Evolutionary conservation across 176 grass and related monocot genomes (phyloP), one percentile per base, ranked within the genome.

Genomic region (Oryza brachyantha): DNA sequence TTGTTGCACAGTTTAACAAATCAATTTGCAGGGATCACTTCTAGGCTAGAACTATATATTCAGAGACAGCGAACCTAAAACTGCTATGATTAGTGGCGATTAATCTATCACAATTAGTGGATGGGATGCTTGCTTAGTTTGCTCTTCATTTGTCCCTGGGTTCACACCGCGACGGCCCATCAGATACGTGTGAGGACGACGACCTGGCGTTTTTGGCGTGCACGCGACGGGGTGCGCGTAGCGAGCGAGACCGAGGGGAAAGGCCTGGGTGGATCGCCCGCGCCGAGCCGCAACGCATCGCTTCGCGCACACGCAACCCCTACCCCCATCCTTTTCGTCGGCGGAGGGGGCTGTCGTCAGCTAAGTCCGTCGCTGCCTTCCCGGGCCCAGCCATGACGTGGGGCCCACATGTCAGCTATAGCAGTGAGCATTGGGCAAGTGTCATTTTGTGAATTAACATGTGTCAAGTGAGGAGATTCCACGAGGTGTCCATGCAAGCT

Each of bases 241-340:
- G 79, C 72, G 17, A 32, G 37, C n/a, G 52, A 24, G 52, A 57
- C 2, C 17, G 9, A 1, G 2, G 39, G 9, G 39, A 10, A 41
- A 41, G 12, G 39, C 48, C 3, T 19, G 45, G 3, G 0, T 19
- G 5, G 52, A 17, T 57, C 76, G 26, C 78, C 78, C 55, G 32
- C 64, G 26, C 54, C 32, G 8, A 35, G 58, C 85, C 8, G 79
- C 73, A 82, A 83, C 79, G 73, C 13, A 38, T 77, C 36, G 16
- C 73, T 82, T 63, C 29, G 57, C 58, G 26, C 85, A 77, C 73
- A 82, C 85, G 79, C 27, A 43, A 59, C 28, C 32, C 32, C 45
- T 45, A 42, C 54, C n/a, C n/a, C n/a, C 39, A 48, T 28, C 12
- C 2, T 59, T 52, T 41, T 0, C 5, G 9, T 2, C 38, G 8